Evolutionary conservation across 2,329 filamentous ascomycete species (phyloP).

Genomic region (Cladosporium phlei): DNA sequence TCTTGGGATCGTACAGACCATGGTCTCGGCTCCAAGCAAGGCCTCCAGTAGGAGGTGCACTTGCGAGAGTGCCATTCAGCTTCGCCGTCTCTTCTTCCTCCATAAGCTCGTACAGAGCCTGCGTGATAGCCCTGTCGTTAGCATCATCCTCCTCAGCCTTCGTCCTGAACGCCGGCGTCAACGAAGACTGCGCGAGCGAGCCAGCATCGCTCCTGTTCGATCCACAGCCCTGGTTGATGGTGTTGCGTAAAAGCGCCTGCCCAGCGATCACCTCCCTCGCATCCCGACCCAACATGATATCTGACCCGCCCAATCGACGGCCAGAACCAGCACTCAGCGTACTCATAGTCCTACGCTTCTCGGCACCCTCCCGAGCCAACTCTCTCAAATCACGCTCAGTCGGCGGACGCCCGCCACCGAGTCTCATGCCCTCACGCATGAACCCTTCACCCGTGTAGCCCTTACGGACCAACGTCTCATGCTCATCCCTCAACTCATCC

Average conservation of each 20-base stretch:
- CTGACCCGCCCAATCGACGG: conserved; percentile 64
- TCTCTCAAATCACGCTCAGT: conserved; percentile 68
- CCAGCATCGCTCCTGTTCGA: conserved; percentile 62
- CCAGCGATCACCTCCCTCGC: conserved; percentile 68
- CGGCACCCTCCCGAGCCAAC: conserved; percentile 62
- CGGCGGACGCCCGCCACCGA: conserved; percentile 59
- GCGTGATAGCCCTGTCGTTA: conserved; percentile 79
- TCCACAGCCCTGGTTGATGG: conserved; percentile 68
- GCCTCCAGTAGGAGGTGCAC: conserved; percentile 48
- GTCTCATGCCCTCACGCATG: conserved; percentile 65
- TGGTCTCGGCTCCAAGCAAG: conserved; percentile 34
- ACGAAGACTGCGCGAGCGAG: conserved; percentile 64
- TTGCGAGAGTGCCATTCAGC: conserved; percentile 50
- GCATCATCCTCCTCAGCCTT: conserved; percentile 83
- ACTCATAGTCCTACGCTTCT: conserved; percentile 53
- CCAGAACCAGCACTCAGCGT: conserved; percentile 59
- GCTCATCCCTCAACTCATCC: conserved; percentile 81
- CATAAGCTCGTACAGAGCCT: conserved; percentile 79
- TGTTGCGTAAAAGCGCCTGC: conserved; percentile 62
- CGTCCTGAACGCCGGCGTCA: conserved; percentile 71
- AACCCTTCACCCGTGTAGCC: conserved; percentile 92
- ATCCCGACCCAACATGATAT: conserved; percentile 56
- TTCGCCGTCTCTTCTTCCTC: conserved; percentile 65
- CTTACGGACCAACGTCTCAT: conserved; percentile 64
- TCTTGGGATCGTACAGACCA: conserved; percentile 30